phyloP scores from a whole-genome alignment of 2,329 filamentous ascomycete species.

The Penicillium thymicola region DNA sequence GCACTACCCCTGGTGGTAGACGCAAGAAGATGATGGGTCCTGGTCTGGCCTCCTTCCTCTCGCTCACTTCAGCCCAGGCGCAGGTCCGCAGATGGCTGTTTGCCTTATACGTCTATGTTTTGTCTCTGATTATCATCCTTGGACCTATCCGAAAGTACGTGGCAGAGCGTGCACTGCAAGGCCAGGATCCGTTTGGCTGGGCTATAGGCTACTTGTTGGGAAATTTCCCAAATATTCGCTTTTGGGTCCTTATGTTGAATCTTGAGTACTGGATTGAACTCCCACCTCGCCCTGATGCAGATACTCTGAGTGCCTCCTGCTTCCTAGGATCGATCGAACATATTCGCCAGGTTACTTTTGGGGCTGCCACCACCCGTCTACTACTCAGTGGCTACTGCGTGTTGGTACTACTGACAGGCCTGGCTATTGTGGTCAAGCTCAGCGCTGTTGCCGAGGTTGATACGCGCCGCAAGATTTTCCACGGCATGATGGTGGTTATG shows the following conservation, averaged over 20 bases:
- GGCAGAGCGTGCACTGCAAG: slow-evolving; percentile 61
- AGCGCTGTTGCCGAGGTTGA: slow-evolving; percentile 83
- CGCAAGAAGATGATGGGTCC: slow-evolving; percentile 63
- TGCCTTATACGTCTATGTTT: slow-evolving; percentile 71
- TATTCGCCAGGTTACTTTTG: slow-evolving; percentile 62
- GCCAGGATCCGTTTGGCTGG: slow-evolving; percentile 85
- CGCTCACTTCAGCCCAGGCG: slow-evolving; percentile 76
- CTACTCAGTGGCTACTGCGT: slow-evolving; percentile 72
- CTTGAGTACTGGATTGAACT: slow-evolving; percentile 74
- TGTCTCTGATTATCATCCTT: slow-evolving; percentile 64
- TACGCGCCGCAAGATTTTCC: slow-evolving; percentile 93
- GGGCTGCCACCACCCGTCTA: slow-evolving; percentile 78
- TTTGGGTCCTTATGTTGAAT: slow-evolving; percentile 65
- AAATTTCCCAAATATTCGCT: slow-evolving; percentile 68
- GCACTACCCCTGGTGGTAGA: slow-evolving; percentile 60
- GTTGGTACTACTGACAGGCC: slow-evolving; percentile 64
- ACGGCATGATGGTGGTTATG: slow-evolving; percentile 98
- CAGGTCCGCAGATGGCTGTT: slow-evolving; percentile 77
- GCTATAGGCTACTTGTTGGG: slow-evolving; percentile 85
- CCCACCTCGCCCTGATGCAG: slow-evolving; percentile 47
- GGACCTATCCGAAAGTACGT: slow-evolving; percentile 70
- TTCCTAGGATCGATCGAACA: slow-evolving; percentile 61
- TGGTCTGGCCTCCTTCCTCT: slow-evolving; percentile 69
- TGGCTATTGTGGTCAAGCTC: slow-evolving; percentile 71
- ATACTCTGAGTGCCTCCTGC: slow-evolving; percentile 41